Conservation (phyloP, 2,329 filamentous ascomycete species). For the Paecilomyces sp. region DNA sequence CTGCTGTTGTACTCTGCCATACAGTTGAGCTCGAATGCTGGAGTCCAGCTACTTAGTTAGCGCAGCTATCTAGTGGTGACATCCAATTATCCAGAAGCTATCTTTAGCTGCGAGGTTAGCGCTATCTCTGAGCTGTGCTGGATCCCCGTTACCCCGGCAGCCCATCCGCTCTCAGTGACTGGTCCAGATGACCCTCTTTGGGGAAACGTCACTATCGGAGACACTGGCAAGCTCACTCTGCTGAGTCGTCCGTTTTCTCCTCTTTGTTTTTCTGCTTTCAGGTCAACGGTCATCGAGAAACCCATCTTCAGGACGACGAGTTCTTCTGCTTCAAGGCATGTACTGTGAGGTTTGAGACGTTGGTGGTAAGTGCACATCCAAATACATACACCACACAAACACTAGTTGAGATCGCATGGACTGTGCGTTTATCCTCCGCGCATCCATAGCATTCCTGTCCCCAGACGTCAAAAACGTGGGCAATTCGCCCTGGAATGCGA, state of each 20-base stretch:
- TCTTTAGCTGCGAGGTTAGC: neutral
- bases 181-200: neutral
- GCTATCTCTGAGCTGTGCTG: neutral
- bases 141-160: neutral
- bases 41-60: neutral
- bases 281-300: neutral
- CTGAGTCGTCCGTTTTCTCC: neutral
- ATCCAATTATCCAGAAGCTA: neutral
- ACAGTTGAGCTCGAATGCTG: neutral
- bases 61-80: too few relatives aligned
- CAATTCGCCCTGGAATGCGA: constrained; percentile 5
- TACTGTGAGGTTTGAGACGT: neutral
- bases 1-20: neutral
- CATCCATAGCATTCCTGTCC: neutral
- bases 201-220: neutral
- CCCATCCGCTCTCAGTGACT: neutral
- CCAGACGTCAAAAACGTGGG: constrained; percentile 3
- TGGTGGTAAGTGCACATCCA: neutral
- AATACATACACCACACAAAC: neutral
- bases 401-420: neutral
- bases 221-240: neutral
- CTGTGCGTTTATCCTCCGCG: neutral
- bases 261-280: neutral
- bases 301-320: neutral
- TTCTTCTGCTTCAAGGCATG: neutral